phyloP scores from a whole-genome alignment of 495 filamentous ascomycete species.

The Physcia stellaris region DNA sequence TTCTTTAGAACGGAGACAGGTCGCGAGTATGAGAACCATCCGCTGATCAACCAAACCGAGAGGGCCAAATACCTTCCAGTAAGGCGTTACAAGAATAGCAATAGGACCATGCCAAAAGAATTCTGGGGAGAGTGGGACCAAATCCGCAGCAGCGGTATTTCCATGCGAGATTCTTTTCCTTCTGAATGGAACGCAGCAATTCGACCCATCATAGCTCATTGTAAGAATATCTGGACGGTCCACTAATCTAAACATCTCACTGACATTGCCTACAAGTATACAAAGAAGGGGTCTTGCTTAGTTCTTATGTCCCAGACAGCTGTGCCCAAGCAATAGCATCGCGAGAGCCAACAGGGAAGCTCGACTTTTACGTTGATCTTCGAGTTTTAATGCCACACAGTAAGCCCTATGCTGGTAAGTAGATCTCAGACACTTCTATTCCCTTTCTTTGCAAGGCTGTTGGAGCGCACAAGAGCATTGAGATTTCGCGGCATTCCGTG shows the following conservation, averaged over 20 bases:
- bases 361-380: constrained; percentile 32
- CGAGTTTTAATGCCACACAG: constrained; percentile 8
- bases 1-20: constrained; percentile 23
- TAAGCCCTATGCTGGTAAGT: constrained; percentile 9
- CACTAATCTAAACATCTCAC: too few species aligned
- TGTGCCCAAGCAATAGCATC: constrained; percentile 22
- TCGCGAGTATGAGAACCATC: constrained; percentile 20
- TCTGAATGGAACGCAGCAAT: constrained; percentile 24
- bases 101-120: constrained; percentile 18
- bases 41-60: constrained; percentile 23
- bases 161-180: constrained; percentile 19
- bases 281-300: constrained; percentile 25
- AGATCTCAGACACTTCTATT: too few species aligned
- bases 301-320: constrained; percentile 15
- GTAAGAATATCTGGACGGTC: too few species aligned
- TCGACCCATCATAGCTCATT: constrained; percentile 30
- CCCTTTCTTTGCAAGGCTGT: too few species aligned
- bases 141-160: constrained; percentile 7
- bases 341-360: constrained; percentile 23
- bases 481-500: too few species aligned
- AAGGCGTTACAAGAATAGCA: constrained; percentile 21
- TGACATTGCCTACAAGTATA: too few species aligned
- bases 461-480: too few species aligned
- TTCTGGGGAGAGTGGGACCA: constrained; percentile 27
- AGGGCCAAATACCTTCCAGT: constrained; percentile 24